Percentiles rank a stretch among this genome's conserved stretches.
Evolutionary conservation across 202 grass and related monocot species (phyloP).

Genomic region (Miscanthus sacchariflorus): DNA sequence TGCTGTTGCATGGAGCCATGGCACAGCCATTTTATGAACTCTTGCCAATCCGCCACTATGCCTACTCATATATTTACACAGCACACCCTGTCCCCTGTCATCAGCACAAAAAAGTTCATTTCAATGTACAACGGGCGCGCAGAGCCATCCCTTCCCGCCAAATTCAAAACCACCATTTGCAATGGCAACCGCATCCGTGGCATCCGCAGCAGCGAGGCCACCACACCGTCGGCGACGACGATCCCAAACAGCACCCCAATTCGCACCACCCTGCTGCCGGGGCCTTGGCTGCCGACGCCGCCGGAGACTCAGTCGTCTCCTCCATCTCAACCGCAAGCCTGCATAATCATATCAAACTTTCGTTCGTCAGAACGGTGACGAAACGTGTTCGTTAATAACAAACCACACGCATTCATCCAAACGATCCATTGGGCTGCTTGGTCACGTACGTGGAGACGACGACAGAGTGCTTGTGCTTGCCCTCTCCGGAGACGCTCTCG

Average conservation of each 20-base stretch:
- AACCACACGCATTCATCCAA: background rate
- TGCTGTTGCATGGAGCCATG: background rate
- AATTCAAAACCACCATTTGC: slow-evolving; percentile 35
- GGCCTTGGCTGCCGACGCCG: background rate
- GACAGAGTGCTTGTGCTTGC: slow-evolving; percentile 21
- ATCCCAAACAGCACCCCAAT: slow-evolving; percentile 33
- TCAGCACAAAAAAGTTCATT: background rate
- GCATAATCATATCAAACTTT: background rate
- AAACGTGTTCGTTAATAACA: too few relatives aligned
- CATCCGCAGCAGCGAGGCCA: slow-evolving; percentile 44
- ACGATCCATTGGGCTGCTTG: background rate
- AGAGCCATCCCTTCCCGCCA: background rate
- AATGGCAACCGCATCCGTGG: slow-evolving; percentile 24
- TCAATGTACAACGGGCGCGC: background rate
- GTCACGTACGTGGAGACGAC: slow-evolving; percentile 12
- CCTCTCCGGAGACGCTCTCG: slow-evolving; percentile 14
- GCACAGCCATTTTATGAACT: background rate
- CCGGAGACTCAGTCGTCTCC: background rate
- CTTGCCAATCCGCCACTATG: background rate
- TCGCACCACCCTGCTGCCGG: slow-evolving; percentile 25
- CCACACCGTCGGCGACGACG: slow-evolving; percentile 4
- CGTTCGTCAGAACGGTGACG: too few relatives aligned
- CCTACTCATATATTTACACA: background rate
- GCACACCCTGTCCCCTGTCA: too few relatives aligned
- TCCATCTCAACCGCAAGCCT: background rate